Percentiles rank a stretch among this genome's conserved stretches.
Conservation (phyloP, 2,329 filamentous ascomycete species). For the Paramyrothecium roridum region DNA sequence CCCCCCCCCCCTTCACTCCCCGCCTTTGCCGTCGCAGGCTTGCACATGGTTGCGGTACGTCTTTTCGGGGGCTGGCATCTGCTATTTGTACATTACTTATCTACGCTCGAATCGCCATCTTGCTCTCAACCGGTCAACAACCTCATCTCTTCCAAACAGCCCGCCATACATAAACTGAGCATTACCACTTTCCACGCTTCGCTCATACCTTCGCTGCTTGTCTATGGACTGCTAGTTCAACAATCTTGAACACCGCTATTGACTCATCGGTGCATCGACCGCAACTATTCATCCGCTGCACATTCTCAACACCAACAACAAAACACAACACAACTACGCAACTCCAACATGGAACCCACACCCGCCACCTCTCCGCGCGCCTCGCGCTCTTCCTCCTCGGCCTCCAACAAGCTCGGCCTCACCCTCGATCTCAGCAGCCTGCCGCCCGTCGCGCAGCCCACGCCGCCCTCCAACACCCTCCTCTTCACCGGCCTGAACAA, state of each 20-base stretch:
- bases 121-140: background rate
- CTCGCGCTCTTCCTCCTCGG: slow-evolving; percentile 42
- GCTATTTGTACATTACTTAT: background rate
- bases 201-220: background rate
- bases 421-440: slow-evolving; percentile 72
- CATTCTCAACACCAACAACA: slow-evolving; percentile 1
- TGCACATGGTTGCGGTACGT: too few relatives aligned
- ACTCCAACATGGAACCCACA: slow-evolving; percentile 32
- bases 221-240: background rate
- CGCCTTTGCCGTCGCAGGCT: too few relatives aligned
- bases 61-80: too few relatives aligned
- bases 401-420: slow-evolving; percentile 48
- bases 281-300: too few relatives aligned
- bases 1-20: too few relatives aligned
- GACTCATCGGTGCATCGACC: too few relatives aligned
- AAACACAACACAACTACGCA: slow-evolving; percentile 9
- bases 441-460: slow-evolving; percentile 67
- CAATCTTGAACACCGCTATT: too few relatives aligned
- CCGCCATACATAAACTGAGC: too few relatives aligned
- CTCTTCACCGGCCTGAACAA: slow-evolving; percentile 79
- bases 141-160: background rate
- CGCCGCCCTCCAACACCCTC: slow-evolving; percentile 77
- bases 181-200: background rate
- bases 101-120: background rate
- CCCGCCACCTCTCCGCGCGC: slow-evolving; percentile 27